These are phyloP conservation scores for Epichloe coenophiala DNA, from an alignment of 2,329 filamentous ascomycete species.

Conservation along the genomic window DNA sequence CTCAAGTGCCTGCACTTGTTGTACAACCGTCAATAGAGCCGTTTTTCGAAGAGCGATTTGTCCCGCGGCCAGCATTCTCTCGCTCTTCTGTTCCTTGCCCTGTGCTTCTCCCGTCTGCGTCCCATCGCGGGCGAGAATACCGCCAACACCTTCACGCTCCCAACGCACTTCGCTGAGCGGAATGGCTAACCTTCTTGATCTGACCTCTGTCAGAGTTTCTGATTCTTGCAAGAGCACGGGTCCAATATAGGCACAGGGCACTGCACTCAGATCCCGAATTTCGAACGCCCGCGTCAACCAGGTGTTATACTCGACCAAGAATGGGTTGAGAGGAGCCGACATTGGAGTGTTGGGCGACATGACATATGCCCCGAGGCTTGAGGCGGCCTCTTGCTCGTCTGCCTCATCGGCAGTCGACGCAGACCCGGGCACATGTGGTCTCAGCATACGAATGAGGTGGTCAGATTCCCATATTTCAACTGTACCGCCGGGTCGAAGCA, in stretches of 20 bases:
- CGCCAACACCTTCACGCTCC: slow-evolving; percentile 65
- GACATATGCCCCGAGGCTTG: slow-evolving; percentile 64
- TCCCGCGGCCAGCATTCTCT: slow-evolving; percentile 44
- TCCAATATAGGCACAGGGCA: slow-evolving; percentile 66
- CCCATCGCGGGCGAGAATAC: slow-evolving; percentile 45
- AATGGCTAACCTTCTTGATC: slow-evolving; percentile 68
- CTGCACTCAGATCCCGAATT: slow-evolving; percentile 51
- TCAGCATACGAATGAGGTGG: slow-evolving; percentile 67
- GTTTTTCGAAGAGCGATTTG: slow-evolving; percentile 65
- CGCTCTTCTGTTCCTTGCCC: slow-evolving; percentile 27
- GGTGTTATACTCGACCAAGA: slow-evolving; percentile 66
- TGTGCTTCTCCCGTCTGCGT: slow-evolving; percentile 46
- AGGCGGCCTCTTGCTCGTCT: slow-evolving; percentile 49
- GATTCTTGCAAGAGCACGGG: slow-evolving; percentile 72
- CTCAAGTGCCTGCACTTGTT: slow-evolving; percentile 76
- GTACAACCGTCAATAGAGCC: slow-evolving; percentile 67
- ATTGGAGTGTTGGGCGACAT: slow-evolving; percentile 76
- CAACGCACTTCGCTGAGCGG: slow-evolving; percentile 74
- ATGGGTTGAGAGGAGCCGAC: slow-evolving; percentile 67
- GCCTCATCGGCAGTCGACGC: slow-evolving; percentile 21
- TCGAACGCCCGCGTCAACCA: slow-evolving; percentile 73
- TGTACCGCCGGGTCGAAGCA: slow-evolving; percentile 64
- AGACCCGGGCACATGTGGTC: slow-evolving; percentile 56
- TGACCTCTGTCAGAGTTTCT: slow-evolving; percentile 54
- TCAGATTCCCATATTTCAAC: slow-evolving; percentile 88